Base-by-base conservation (phyloP, 108 stramenopile genomes). In the Discostella pseudostelligera region DNA sequence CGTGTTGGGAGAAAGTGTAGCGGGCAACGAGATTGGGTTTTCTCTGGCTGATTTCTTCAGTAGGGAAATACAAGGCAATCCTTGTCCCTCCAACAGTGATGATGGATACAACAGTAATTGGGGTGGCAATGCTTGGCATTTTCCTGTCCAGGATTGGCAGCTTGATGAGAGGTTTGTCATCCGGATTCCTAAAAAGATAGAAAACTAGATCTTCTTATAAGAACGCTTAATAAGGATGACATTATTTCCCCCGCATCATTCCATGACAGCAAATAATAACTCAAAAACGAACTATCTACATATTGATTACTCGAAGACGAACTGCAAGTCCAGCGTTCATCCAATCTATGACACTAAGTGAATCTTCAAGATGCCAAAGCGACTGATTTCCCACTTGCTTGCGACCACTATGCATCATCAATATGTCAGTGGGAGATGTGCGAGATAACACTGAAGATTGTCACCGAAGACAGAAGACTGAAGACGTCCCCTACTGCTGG, bases 41-140 rank as follows among this genome's bases (percentile, higher is more conserved):
- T 73, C 70, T 14, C 67, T 84, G 22, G 87, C 89, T 11, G 92
- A 90, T 67, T 87, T 86, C 37, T 94, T 85, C 60, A 90, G 89
- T 57, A 76, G 92, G n/a, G 92, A 94, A 73, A 89, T 94, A 16
- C 92, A 94, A 67, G 84, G 86, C 0, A 87, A 87, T 61, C 39
- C 40, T 8, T 61, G 66, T 42, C 56, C 66, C 13, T 46, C 10
- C 25, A 39, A 44, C 43, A 58, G 7, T 14, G 32, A 28, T n/a
- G 32, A 44, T 28, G 46, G 44, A 25, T 3, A 32, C 32, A 66
- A 54, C 25, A 17, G 45, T 13, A 40, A 59, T 59, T 62, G 53
- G 47, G 65, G 47, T 16, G 83, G 83, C 5, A 76, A 56, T 8
- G 77, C 73, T 29, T 94, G 93, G 93, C 93, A 94, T 63, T 88